A percentile compares a stretch with the other conserved stretches of the same genome.
These are phyloP conservation scores for Umbilicus rupestris DNA, from an alignment of 164 flowering plant species.

Conservation along the genomic window DNA sequence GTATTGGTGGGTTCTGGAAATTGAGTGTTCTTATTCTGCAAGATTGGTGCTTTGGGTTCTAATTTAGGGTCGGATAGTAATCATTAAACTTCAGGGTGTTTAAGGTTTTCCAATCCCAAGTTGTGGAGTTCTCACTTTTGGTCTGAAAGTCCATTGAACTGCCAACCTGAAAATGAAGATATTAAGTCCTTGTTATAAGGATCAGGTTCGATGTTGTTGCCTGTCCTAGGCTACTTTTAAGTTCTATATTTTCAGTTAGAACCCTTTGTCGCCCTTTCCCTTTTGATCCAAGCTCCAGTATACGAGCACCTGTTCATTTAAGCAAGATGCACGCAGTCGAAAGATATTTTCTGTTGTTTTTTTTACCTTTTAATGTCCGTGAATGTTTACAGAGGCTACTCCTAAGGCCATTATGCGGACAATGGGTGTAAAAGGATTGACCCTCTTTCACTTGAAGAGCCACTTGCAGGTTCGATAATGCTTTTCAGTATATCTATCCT, in stretches of 20 bases:
- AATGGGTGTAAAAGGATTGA: constrained; percentile 75
- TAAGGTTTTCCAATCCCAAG: no score
- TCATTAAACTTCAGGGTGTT: no score
- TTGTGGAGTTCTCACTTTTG: no score
- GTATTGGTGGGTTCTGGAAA: no score
- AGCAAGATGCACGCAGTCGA: no score
- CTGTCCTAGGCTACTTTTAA: not conserved
- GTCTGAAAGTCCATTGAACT: no score
- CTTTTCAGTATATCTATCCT: not conserved
- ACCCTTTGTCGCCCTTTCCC: no score
- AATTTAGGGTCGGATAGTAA: not conserved
- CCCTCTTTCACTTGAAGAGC: constrained; percentile 72
- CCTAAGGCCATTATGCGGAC: constrained; percentile 74
- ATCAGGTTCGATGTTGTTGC: not conserved
- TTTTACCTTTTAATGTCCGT: not conserved
- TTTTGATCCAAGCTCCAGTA: no score
- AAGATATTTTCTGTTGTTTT: not conserved
- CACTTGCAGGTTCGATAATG: constrained; percentile 64
- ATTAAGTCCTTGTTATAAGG: not conserved
- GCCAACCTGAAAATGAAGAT: no score
- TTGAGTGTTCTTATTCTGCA: not conserved
- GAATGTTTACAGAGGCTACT: constrained; percentile 52
- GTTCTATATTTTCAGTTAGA: not conserved
- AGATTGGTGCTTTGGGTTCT: not conserved
- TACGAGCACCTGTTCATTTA: no score